phyloP scores from a whole-genome alignment of 2,329 filamentous ascomycete species.

The Lasiodiplodia citricola region DNA sequence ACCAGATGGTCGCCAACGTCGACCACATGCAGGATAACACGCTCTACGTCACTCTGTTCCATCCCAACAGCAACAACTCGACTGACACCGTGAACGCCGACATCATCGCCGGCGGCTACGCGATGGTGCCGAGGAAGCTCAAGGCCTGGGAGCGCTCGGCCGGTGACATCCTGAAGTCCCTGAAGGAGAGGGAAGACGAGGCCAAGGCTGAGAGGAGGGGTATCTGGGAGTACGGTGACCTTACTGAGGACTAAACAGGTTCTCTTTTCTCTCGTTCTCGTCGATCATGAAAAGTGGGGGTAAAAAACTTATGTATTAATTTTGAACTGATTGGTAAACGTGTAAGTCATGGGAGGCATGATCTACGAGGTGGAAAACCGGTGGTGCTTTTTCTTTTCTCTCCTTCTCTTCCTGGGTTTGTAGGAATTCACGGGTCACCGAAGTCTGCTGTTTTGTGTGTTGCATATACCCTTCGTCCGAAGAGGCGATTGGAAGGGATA shows the following conservation, averaged over 20 bases:
- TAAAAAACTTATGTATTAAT: slow-evolving; percentile 2
- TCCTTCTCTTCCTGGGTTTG: background rate
- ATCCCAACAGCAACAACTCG: slow-evolving; percentile 67
- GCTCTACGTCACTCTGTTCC: slow-evolving; percentile 86
- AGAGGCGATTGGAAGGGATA: background rate
- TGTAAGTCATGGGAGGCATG: background rate
- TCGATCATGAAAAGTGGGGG: background rate
- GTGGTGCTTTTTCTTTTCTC: background rate
- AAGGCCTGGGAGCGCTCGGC: slow-evolving; percentile 88
- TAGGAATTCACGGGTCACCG: background rate
- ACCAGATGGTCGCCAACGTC: slow-evolving; percentile 85
- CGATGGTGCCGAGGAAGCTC: slow-evolving; percentile 90
- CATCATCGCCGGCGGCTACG: slow-evolving; percentile 79
- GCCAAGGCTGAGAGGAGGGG: slow-evolving; percentile 82
- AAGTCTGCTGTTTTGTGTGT: background rate
- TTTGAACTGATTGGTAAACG: background rate
- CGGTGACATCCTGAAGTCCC: slow-evolving; percentile 70
- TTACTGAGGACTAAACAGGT: slow-evolving; percentile 67
- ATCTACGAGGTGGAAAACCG: background rate
- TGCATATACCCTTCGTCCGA: background rate
- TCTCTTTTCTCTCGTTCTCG: background rate
- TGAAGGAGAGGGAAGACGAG: slow-evolving; percentile 75
- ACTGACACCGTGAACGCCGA: slow-evolving; percentile 90
- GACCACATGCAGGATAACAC: slow-evolving; percentile 83
- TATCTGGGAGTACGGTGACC: slow-evolving; percentile 98